These are phyloP conservation scores for Paulownia fortunei DNA, from an alignment of 257 asterid genomes.

Conservation along the genomic window DNA sequence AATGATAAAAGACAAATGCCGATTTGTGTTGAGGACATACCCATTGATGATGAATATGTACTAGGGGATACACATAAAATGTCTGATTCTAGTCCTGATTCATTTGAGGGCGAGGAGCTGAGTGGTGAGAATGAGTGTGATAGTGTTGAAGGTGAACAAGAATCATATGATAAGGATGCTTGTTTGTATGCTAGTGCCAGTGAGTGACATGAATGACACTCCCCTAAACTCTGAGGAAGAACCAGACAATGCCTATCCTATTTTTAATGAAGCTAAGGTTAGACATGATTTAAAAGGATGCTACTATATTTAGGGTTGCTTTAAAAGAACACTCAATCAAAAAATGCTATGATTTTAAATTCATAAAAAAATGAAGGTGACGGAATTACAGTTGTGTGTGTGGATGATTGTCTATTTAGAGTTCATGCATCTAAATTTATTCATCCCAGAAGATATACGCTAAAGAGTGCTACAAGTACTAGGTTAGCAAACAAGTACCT, in stretches of 20 bases:
- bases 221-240: too few species aligned
- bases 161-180: too few species aligned
- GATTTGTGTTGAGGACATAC: too few species aligned
- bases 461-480: neutral
- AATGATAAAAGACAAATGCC: too few species aligned
- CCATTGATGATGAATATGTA: too few species aligned
- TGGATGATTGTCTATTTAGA: neutral
- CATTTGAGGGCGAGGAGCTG: neutral
- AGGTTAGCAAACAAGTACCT: neutral
- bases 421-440: neutral
- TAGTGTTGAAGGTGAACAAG: too few species aligned
- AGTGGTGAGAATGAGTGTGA: too few species aligned
- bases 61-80: neutral
- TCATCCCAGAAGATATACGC: neutral
- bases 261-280: neutral
- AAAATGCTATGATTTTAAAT: neutral
- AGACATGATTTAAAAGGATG: neutral
- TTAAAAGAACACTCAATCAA: neutral
- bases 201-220: too few species aligned
- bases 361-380: neutral
- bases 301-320: neutral
- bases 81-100: neutral
- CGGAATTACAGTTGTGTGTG: neutral
- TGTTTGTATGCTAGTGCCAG: too few species aligned
- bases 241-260: neutral